A percentile compares a stretch with the other conserved stretches of the same genome.
Evolutionary conservation across 2,329 filamentous ascomycete genomes (phyloP).

Genomic region (Chalaropsis ovoidea): DNA sequence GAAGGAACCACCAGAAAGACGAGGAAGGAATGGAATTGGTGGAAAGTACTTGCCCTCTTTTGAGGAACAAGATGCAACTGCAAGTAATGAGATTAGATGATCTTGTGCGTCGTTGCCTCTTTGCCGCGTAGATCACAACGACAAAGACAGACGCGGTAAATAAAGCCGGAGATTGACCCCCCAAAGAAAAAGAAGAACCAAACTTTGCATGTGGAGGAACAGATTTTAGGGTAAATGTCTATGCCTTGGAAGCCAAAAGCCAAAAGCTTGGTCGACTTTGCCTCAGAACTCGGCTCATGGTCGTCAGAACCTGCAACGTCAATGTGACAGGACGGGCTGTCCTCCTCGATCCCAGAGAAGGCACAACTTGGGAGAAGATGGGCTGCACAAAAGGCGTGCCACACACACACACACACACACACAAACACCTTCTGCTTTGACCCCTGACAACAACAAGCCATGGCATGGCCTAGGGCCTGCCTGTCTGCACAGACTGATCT

Average conservation of each 20-base stretch:
- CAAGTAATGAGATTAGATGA: constrained; percentile 14
- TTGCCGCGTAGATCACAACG: constrained; percentile 7
- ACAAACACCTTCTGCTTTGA: not conserved
- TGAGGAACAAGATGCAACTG: not conserved
- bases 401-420: not conserved
- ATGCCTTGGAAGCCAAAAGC: not conserved
- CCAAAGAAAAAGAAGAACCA: not conserved
- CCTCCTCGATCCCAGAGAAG: not conserved
- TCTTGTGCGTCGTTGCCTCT: not conserved
- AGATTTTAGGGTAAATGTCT: not conserved
- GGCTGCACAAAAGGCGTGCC: not conserved
- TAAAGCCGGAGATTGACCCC: not conserved
- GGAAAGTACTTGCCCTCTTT: not conserved
- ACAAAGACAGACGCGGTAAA: not conserved
- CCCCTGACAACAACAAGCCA: constrained; percentile 9
- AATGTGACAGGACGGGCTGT: not conserved
- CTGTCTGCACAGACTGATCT: not conserved
- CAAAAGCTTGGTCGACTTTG: not conserved
- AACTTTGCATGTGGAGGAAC: not conserved
- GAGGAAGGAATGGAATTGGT: constrained; percentile 7
- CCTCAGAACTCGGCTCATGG: constrained; percentile 1
- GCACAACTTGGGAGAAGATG: not conserved
- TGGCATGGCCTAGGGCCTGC: not conserved
- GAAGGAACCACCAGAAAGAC: not conserved
- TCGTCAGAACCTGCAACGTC: constrained; percentile 1